Percentiles rank a stretch among this genome's conserved stretches.
Conservation (phyloP, 2,329 filamentous ascomycete genomes). For the Dryadomyces quercivorus region DNA sequence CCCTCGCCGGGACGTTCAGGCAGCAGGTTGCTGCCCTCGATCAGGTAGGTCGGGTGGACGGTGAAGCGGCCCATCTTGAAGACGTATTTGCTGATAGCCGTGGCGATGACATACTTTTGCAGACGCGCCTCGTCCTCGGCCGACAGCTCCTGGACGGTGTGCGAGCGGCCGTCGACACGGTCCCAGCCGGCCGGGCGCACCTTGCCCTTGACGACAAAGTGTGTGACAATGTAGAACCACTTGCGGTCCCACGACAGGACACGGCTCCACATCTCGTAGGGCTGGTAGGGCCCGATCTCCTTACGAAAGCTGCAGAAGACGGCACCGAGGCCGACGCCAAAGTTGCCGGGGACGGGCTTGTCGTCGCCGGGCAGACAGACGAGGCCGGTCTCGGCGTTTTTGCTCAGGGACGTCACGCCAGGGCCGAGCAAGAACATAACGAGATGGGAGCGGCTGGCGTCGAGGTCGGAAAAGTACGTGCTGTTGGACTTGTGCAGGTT, state of each 20-base stretch:
- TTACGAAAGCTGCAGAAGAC: conserved; percentile 62
- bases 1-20: conserved; percentile 56
- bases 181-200: conserved; percentile 44
- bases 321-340: conserved; percentile 57
- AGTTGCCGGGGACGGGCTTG: conserved; percentile 33
- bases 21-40: conserved; percentile 60
- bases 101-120: conserved; percentile 56
- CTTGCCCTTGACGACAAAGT: conserved; percentile 54
- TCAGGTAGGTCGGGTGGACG: conserved; percentile 65
- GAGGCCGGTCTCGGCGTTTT: conserved; percentile 36
- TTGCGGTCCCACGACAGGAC: conserved; percentile 68
- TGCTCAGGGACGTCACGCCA: conserved; percentile 38
- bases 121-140: conserved; percentile 30
- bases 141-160: conserved; percentile 8
- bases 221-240: conserved; percentile 66
- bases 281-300: conserved; percentile 58
- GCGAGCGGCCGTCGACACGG: conserved; percentile 18
- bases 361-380: conserved; percentile 27
- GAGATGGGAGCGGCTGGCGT: conserved; percentile 70
- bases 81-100: conserved; percentile 68
- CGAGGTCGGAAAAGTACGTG: conserved; percentile 81
- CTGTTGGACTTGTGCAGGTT: conserved; percentile 31
- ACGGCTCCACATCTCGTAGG: conserved; percentile 62
- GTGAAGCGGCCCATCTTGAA: conserved; percentile 75
- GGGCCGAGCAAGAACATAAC: conserved; percentile 55